Percentiles rank a stretch among this genome's conserved stretches.
These are phyloP conservation scores for Irineochytrium annulatum DNA, from an alignment of 192 early-diverging fungal species.

Conservation along the genomic window DNA sequence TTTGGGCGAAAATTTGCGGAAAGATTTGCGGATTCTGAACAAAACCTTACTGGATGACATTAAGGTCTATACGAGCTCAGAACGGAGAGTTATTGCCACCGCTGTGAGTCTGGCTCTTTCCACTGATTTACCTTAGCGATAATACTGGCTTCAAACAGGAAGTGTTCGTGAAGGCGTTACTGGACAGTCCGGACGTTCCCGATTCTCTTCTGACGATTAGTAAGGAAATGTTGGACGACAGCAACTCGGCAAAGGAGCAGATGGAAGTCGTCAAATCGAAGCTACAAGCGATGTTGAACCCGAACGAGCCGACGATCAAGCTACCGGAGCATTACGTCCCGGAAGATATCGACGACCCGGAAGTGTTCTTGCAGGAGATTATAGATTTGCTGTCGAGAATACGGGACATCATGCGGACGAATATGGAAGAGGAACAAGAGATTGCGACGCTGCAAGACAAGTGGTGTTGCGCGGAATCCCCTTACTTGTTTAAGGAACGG, in stretches of 20 bases:
- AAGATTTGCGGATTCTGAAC: slow-evolving; percentile 89
- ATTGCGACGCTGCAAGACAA: slow-evolving; percentile 60
- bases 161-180: slow-evolving; percentile 61
- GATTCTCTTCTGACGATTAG: slow-evolving; percentile 64
- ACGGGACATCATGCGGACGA: slow-evolving; percentile 72
- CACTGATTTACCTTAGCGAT: not conserved
- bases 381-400: slow-evolving; percentile 64
- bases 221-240: slow-evolving; percentile 93
- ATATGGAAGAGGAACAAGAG: slow-evolving; percentile 61
- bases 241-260: slow-evolving; percentile 90
- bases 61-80: slow-evolving; percentile 77
- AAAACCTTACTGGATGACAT: slow-evolving; percentile 80
- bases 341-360: slow-evolving; percentile 23
- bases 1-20: slow-evolving; percentile 85
- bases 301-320: slow-evolving; percentile 21
- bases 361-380: slow-evolving; percentile 55
- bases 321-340: slow-evolving; percentile 23
- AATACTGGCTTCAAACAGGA: no score
- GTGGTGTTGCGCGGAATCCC: slow-evolving; percentile 91
- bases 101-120: slow-evolving; percentile 24
- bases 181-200: slow-evolving; percentile 56
- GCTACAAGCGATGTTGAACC: slow-evolving; percentile 66
- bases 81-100: slow-evolving; percentile 84
- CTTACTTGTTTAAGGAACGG: slow-evolving; percentile 79
- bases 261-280: slow-evolving; percentile 81